These are phyloP conservation scores for Podospora bellae-mahoneyi DNA, from an alignment of 495 filamentous ascomycete species.

Conservation along the genomic window DNA sequence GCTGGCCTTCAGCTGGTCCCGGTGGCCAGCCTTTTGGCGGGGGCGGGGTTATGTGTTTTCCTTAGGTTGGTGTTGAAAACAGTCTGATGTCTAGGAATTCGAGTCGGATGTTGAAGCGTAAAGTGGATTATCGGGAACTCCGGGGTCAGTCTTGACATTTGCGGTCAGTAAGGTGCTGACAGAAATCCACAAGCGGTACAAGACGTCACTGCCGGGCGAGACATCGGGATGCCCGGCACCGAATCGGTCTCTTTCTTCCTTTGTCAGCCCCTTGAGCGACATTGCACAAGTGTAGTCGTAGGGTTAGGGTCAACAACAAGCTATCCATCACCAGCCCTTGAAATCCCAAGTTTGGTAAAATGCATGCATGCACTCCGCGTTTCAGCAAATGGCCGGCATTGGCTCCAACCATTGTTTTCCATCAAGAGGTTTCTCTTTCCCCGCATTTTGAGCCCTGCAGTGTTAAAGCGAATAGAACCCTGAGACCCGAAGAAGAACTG, in stretches of 20 bases:
- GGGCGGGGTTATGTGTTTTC: not conserved
- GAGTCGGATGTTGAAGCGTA: not conserved
- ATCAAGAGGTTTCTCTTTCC: constrained; percentile 3
- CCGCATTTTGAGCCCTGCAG: not conserved
- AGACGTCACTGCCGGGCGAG: not conserved
- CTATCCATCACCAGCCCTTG: not conserved
- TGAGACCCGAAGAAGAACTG: not conserved
- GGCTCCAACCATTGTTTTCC: constrained; percentile 3
- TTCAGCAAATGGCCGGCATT: constrained; percentile 6
- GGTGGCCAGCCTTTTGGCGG: not conserved
- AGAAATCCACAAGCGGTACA: not conserved
- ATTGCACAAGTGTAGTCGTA: not conserved
- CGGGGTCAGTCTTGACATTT: not conserved
- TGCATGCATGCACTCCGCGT: constrained; percentile 6
- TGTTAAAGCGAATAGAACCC: not conserved
- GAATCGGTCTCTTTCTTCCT: not conserved
- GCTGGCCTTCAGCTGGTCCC: not conserved
- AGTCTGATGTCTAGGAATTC: not conserved
- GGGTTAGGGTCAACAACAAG: not conserved
- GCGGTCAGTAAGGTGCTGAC: not conserved
- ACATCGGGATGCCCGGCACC: not conserved
- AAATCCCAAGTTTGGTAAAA: not conserved
- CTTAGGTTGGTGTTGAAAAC: not conserved
- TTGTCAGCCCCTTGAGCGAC: not conserved
- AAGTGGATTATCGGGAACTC: too few species aligned